phyloP scores from a whole-genome alignment of 768 basidiomycete genomes.

The Lyophyllum semitale region DNA sequence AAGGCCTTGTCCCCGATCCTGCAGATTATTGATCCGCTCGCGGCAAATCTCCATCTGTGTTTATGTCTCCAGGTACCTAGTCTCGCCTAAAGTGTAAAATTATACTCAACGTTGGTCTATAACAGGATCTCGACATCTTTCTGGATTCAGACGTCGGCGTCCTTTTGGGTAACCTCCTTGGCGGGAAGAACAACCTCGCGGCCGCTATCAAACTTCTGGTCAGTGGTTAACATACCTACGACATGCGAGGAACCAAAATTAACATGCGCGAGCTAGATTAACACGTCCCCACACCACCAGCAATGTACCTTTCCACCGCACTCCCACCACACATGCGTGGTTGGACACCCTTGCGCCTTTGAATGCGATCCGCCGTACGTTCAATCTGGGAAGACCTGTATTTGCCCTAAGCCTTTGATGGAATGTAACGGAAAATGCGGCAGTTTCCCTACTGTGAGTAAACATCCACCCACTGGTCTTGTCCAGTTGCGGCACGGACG shows the following conservation, averaged over 20 bases:
- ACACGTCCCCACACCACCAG: constrained; percentile 15
- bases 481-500: neutral
- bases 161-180: constrained; percentile 15
- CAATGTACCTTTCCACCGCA: constrained; percentile 19
- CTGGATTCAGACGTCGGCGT: constrained; percentile 17
- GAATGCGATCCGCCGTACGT: constrained; percentile 18
- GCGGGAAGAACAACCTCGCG: constrained; percentile 16
- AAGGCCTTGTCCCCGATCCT: constrained; percentile 13
- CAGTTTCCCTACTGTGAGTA: constrained; percentile 31
- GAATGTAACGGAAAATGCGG: constrained; percentile 45
- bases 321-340: constrained; percentile 14
- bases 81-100: neutral
- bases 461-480: neutral
- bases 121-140: constrained; percentile 19
- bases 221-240: neutral
- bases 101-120: neutral
- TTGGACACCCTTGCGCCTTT: constrained; percentile 14
- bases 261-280: constrained; percentile 9
- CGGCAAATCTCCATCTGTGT: constrained; percentile 16
- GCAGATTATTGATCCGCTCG: constrained; percentile 15
- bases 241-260: neutral
- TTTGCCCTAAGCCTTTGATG: constrained; percentile 34
- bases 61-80: constrained; percentile 18
- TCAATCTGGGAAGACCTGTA: constrained; percentile 26
- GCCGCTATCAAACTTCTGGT: constrained; percentile 17